Percentiles rank a stretch among this genome's conserved stretches.
phyloP scores from a whole-genome alignment of 1,284 basidiomycete species.

The Leccinum subspadiceum region DNA sequence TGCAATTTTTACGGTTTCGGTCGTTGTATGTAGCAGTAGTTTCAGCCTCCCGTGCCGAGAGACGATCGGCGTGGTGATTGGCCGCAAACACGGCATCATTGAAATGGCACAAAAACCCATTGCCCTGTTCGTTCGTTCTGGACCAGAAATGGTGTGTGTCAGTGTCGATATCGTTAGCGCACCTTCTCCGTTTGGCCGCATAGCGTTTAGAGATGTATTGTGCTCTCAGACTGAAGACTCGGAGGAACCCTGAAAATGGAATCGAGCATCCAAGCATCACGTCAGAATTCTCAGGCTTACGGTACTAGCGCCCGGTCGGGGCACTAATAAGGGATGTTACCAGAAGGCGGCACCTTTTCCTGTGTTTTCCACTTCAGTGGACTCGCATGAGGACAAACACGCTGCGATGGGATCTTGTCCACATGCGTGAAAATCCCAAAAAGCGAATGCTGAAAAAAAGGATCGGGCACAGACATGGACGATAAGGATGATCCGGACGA shows the following conservation, averaged over 20 bases:
- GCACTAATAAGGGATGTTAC: background rate
- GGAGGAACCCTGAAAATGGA: constrained; percentile 4
- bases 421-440: constrained; percentile 5
- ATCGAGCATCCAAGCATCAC: constrained; percentile 1
- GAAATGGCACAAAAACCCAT: constrained; percentile 5
- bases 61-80: background rate
- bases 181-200: constrained; percentile 7
- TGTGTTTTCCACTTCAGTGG: constrained; percentile 1
- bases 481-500: constrained; percentile 17
- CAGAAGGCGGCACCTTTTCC: background rate
- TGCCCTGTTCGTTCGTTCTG: constrained; percentile 3
- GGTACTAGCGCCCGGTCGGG: background rate
- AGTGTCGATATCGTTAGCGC: background rate
- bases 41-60: background rate
- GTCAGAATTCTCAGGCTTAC: background rate
- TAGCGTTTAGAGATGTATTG: constrained; percentile 10
- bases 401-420: constrained; percentile 7
- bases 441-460: constrained; percentile 1
- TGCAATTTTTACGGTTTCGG: background rate
- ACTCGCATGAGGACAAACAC: constrained; percentile 7
- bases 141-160: constrained; percentile 12
- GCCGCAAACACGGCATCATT: background rate
- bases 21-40: background rate
- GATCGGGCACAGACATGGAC: constrained; percentile 7
- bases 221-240: background rate